A percentile compares a stretch with the other conserved stretches of the same genome.
Conservation (phyloP, 768 basidiomycete genomes). For the Austroboletus festivus region DNA sequence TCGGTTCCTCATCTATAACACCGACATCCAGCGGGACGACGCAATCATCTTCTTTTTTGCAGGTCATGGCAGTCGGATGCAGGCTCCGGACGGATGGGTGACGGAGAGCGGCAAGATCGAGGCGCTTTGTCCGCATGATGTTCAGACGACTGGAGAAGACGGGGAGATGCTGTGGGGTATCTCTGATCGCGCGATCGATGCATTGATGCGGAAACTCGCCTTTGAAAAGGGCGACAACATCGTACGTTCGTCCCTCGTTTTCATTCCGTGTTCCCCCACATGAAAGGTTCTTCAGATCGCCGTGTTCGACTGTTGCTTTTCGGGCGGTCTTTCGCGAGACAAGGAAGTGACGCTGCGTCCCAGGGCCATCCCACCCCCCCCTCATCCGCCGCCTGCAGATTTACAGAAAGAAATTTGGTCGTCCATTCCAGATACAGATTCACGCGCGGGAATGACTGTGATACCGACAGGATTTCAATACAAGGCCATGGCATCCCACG, state of each 20-base stretch:
- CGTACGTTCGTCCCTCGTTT: not conserved
- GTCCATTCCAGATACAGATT: not conserved
- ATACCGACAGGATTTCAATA: slow-evolving; percentile 11
- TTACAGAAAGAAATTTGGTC: slow-evolving; percentile 10
- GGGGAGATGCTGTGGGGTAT: slow-evolving; percentile 10
- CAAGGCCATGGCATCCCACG: slow-evolving; percentile 18
- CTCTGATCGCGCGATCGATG: slow-evolving; percentile 13
- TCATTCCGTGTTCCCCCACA: not conserved
- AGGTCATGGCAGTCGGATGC: slow-evolving; percentile 10
- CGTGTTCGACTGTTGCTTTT: slow-evolving; percentile 21
- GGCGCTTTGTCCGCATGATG: slow-evolving; percentile 13
- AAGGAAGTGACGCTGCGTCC: not conserved
- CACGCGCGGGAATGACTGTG: slow-evolving; percentile 9
- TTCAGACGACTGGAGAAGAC: slow-evolving; percentile 1
- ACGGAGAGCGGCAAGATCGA: slow-evolving; percentile 13
- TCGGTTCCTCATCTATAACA: slow-evolving; percentile 10
- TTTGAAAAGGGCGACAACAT: slow-evolving; percentile 18
- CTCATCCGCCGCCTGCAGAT: slow-evolving; percentile 12
- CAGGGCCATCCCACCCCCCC: slow-evolving; percentile 11
- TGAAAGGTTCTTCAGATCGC: slow-evolving; percentile 3
- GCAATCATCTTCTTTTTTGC: slow-evolving; percentile 20
- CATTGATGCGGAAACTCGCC: slow-evolving; percentile 15
- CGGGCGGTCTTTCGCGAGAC: slow-evolving; percentile 16
- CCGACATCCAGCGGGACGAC: slow-evolving; percentile 10
- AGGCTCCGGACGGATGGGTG: slow-evolving; percentile 19